Evolutionary conservation across 345 rosid species (phyloP).

Genomic region (Gossypium herbaceum): DNA sequence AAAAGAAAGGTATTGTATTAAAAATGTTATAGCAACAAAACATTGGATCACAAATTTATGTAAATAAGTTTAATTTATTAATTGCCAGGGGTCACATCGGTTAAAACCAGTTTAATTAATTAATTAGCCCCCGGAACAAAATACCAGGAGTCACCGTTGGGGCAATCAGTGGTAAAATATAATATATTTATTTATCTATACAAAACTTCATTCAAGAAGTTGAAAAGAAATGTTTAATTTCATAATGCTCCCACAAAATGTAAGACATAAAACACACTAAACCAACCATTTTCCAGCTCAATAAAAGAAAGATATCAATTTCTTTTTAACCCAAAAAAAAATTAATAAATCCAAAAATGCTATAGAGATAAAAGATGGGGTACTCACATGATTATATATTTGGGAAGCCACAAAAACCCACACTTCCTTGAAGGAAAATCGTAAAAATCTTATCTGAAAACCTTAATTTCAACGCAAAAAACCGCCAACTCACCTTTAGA

Average conservation of each 20-base stretch:
- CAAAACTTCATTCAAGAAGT: too few species aligned
- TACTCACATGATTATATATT: slow-evolving; percentile 31
- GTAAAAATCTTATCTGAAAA: background rate
- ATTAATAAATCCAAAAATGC: background rate
- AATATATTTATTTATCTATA: too few species aligned
- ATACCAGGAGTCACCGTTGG: too few species aligned
- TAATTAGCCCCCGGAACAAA: too few species aligned
- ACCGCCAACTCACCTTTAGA: slow-evolving; percentile 28
- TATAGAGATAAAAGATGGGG: background rate
- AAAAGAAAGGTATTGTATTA: too few species aligned
- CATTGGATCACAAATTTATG: too few species aligned
- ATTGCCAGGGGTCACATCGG: too few species aligned
- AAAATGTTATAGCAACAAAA: too few species aligned
- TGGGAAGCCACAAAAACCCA: slow-evolving; percentile 8
- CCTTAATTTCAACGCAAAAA: slow-evolving; percentile 43
- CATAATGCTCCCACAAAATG: background rate
- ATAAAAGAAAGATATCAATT: background rate
- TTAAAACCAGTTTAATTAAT: too few species aligned
- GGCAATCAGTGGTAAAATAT: too few species aligned
- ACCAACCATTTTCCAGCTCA: background rate
- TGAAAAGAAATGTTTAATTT: too few species aligned
- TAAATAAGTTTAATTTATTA: too few species aligned
- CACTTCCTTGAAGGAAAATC: slow-evolving; percentile 1
- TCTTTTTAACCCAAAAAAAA: background rate
- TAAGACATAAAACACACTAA: background rate